Base-by-base conservation (phyloP, 2,329 filamentous ascomycete species). In the Neopestalotiopsis rosae region DNA sequence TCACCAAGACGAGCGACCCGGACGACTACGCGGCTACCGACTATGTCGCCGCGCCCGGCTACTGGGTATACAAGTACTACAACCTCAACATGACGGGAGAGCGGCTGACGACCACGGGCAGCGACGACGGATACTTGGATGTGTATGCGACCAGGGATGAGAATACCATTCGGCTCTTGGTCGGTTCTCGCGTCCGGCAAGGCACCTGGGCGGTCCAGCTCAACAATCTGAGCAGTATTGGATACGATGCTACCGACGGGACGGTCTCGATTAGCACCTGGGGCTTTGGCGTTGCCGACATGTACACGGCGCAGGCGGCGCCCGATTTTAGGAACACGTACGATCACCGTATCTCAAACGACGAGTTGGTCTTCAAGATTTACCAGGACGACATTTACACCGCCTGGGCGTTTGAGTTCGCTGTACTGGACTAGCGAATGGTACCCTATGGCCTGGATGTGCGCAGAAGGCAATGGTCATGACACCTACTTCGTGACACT, bases 31-130 rank as follows among this genome's bases (percentile, higher is more conserved):
- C 58, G 14, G 67, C 70, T n/a, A 38, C 65, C 1, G 72, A 70
- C 3, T 73, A 73, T 63, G 70, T 62, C 5, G 66, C 71, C 5
- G 70, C 72, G 1, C 69, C 71, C 1, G 81, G 84, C 24, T 86
- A 78, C 74, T 82, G 84, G 66, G 78, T 86, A 7, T 86, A 86
- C 72, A 81, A 82, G 67, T 85, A 85, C 74, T 86, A 86, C 73
- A 76, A 79, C 57, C 71, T 75, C 2, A 81, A 81, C 58, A 85
- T 85, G 83, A 81, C 79, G 0, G 83, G 83, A 3, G 66, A 77
- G 17, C 78, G 82, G 14, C 77, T 81, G 5, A 76, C 75, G 0
- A 83, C 81, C 2, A 74, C 75, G 0, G 76, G 74, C 0, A 79
- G 81, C 0, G 69, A 70, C 4, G 81, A 84, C 66, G 69, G 74